phyloP scores from a whole-genome alignment of 352 stramenopile genomes.

The Thraustochytrium sp. region DNA sequence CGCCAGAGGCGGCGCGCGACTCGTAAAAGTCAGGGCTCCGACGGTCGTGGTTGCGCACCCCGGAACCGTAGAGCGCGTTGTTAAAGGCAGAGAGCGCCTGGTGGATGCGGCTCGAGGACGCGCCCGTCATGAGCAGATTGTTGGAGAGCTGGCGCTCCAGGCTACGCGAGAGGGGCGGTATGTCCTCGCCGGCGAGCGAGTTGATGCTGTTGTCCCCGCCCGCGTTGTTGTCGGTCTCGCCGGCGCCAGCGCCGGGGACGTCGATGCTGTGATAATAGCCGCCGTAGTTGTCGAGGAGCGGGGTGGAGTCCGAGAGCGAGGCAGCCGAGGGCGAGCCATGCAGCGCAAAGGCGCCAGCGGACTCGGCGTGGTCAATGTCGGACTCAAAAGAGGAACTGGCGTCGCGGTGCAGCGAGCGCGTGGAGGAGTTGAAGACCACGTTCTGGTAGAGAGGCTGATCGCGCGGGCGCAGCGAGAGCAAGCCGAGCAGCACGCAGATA shows the following conservation, averaged over 20 bases:
- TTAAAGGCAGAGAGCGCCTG: not conserved
- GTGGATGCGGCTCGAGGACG: not conserved
- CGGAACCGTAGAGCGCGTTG: slow-evolving; percentile 11
- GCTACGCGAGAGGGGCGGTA: not conserved
- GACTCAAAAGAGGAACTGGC: not conserved
- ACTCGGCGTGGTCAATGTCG: not conserved
- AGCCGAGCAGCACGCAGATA: slow-evolving; percentile 1
- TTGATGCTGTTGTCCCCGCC: no score
- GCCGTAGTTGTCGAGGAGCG: not conserved
- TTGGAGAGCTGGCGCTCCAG: not conserved
- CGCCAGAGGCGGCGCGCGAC: not conserved
- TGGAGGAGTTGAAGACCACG: not conserved
- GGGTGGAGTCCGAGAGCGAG: not conserved
- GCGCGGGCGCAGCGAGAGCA: not conserved
- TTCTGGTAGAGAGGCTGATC: slow-evolving; percentile 11
- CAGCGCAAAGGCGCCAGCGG: not conserved
- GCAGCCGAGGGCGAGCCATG: not conserved
- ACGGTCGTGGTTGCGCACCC: not conserved
- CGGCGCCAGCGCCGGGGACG: not conserved
- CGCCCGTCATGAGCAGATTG: slow-evolving; percentile 30
- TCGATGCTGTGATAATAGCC: not conserved
- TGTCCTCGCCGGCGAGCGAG: no score
- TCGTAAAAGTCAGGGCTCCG: not conserved
- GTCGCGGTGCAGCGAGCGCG: no score
- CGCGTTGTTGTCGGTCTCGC: no score